Percentiles rank a stretch among this genome's conserved stretches.
These are phyloP conservation scores for Ascoidea asiatica DNA, from an alignment of 805 yeast genomes.

Conservation along the genomic window DNA sequence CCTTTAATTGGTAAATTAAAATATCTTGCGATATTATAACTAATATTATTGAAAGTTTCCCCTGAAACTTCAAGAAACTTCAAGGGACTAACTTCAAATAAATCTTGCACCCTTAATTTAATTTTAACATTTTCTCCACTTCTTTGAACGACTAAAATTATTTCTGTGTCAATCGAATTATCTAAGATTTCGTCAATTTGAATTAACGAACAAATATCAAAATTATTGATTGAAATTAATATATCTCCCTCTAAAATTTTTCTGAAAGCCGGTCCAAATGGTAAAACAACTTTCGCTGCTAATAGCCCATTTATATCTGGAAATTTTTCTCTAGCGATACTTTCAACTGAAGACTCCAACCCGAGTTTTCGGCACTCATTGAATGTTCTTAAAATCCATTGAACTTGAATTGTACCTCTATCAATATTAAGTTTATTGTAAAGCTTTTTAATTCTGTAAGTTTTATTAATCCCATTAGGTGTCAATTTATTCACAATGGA, in stretches of 20 bases:
- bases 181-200: slow-evolving; percentile 12
- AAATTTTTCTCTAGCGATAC: slow-evolving; percentile 11
- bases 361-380: slow-evolving; percentile 12
- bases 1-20: slow-evolving; percentile 11
- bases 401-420: slow-evolving; percentile 11
- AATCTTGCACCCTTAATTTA: slow-evolving; percentile 9
- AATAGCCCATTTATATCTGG: slow-evolving; percentile 12
- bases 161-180: slow-evolving; percentile 7
- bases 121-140: slow-evolving; percentile 11
- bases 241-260: slow-evolving; percentile 12
- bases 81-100: slow-evolving; percentile 10
- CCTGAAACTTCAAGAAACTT: slow-evolving; percentile 10
- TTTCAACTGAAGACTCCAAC: slow-evolving; percentile 10
- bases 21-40: slow-evolving; percentile 10
- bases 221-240: slow-evolving; percentile 11
- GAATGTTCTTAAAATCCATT: slow-evolving; percentile 11
- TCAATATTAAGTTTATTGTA: slow-evolving; percentile 10
- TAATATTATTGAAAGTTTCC: slow-evolving; percentile 11
- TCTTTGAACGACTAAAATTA: slow-evolving; percentile 10
- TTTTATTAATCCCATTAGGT: not conserved
- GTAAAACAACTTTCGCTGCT: slow-evolving; percentile 11
- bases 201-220: slow-evolving; percentile 11
- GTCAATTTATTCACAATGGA: slow-evolving; percentile 2
- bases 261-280: slow-evolving; percentile 11
- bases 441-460: slow-evolving; percentile 2